These are phyloP conservation scores for Salvia rosmarinus DNA, from an alignment of 257 asterid species.

Conservation along the genomic window DNA sequence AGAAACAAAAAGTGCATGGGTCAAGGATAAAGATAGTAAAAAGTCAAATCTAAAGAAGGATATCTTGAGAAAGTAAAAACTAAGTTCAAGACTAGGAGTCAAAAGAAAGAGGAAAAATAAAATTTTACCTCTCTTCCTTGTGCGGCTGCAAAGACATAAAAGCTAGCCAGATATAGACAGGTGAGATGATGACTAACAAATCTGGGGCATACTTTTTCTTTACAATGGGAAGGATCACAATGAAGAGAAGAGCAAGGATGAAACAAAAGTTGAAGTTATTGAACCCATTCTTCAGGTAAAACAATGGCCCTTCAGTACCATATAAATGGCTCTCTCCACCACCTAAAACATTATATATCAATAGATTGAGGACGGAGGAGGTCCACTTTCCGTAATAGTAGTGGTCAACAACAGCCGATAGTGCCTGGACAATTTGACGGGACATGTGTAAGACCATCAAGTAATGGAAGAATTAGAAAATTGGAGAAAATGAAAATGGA, in stretches of 20 bases:
- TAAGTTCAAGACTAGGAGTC: not conserved
- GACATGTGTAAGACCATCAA: slow-evolving; percentile 28
- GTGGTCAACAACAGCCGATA: slow-evolving; percentile 76
- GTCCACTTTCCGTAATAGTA: slow-evolving; percentile 85
- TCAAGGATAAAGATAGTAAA: slow-evolving; percentile 14
- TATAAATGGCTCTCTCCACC: slow-evolving; percentile 99
- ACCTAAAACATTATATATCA: slow-evolving; percentile 82
- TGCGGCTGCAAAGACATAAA: slow-evolving; percentile 98
- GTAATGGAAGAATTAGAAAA: slow-evolving; percentile 10
- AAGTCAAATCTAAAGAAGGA: slow-evolving; percentile 17
- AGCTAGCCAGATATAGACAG: slow-evolving; percentile 88
- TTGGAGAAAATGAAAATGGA: slow-evolving; percentile 18
- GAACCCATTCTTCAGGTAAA: slow-evolving; percentile 86
- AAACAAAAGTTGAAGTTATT: slow-evolving; percentile 92
- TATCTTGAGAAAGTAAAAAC: slow-evolving; percentile 3
- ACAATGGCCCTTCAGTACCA: slow-evolving; percentile 87
- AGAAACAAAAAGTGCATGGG: slow-evolving; percentile 18
- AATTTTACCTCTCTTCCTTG: slow-evolving; percentile 93
- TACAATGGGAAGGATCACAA: slow-evolving; percentile 70
- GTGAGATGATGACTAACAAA: slow-evolving; percentile 75
- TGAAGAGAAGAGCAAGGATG: slow-evolving; percentile 81
- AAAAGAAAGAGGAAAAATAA: slow-evolving; percentile 5
- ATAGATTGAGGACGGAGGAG: slow-evolving; percentile 85
- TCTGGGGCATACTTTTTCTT: slow-evolving; percentile 84
- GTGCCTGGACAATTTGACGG: slow-evolving; percentile 56